Evolutionary conservation across 2,329 filamentous ascomycete species (phyloP).

Genomic region (Fusarium subtropicale): DNA sequence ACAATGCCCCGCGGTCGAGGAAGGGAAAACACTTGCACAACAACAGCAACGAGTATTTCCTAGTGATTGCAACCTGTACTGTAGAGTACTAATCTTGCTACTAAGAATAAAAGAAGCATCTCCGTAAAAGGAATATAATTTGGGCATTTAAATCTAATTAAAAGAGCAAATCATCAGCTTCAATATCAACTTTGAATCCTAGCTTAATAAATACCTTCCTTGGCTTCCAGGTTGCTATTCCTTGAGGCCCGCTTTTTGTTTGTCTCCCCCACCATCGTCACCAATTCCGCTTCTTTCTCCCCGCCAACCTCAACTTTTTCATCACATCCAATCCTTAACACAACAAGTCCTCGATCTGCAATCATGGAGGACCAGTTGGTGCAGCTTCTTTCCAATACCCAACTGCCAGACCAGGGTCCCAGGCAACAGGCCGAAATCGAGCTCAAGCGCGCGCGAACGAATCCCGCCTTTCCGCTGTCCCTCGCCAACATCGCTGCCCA

Average conservation of each 20-base stretch:
- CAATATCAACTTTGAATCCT: background rate
- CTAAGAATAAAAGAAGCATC: background rate
- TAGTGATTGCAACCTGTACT: background rate
- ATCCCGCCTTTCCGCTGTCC: slow-evolving; percentile 79
- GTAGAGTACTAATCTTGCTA: background rate
- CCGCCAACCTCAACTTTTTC: slow-evolving; percentile 41
- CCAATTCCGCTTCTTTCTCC: slow-evolving; percentile 41
- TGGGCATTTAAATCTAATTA: background rate
- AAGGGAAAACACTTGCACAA: background rate
- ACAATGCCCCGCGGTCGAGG: slow-evolving; percentile 35
- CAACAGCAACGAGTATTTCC: background rate
- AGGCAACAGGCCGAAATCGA: slow-evolving; percentile 89
- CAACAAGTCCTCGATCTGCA: slow-evolving; percentile 33
- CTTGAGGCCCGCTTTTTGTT: slow-evolving; percentile 39
- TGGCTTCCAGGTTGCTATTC: slow-evolving; percentile 5
- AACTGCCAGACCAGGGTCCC: slow-evolving; percentile 78
- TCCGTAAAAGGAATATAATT: background rate
- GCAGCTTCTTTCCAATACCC: slow-evolving; percentile 86
- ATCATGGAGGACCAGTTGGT: slow-evolving; percentile 93
- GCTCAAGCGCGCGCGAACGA: slow-evolving; percentile 76
- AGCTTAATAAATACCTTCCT: background rate
- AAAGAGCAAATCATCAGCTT: background rate
- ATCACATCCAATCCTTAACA: slow-evolving; percentile 18
- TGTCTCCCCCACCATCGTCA: slow-evolving; percentile 39
- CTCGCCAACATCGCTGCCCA: slow-evolving; percentile 86